These are phyloP conservation scores for Athelia sp. DNA, from an alignment of 1,284 basidiomycete genomes.

Conservation along the genomic window DNA sequence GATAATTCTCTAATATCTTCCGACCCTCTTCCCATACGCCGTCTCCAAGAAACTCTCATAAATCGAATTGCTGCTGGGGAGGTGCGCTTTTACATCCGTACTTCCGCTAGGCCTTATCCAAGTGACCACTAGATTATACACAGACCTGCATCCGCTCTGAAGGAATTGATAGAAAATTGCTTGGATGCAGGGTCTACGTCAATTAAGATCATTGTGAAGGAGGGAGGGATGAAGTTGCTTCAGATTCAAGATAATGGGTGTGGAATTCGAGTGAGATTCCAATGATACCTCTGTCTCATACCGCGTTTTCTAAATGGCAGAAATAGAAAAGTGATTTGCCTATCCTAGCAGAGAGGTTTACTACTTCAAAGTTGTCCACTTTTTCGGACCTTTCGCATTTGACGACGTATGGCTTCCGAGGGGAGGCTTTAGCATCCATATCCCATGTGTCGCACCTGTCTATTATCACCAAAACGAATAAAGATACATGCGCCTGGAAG, in stretches of 20 bases:
- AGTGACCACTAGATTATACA: conserved; percentile 79
- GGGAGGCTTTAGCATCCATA: conserved; percentile 95
- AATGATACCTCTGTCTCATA: background rate
- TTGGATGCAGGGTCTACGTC: conserved; percentile 90
- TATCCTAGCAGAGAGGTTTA: conserved; percentile 92
- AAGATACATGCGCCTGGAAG: conserved; percentile 87
- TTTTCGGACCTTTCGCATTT: conserved; percentile 88
- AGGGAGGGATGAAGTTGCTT: conserved; percentile 92
- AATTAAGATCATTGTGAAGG: conserved; percentile 88
- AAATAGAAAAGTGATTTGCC: conserved; percentile 71
- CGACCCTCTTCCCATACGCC: conserved; percentile 53
- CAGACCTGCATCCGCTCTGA: conserved; percentile 91
- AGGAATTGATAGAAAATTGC: conserved; percentile 94
- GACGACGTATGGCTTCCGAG: conserved; percentile 94
- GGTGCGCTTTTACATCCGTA: conserved; percentile 23
- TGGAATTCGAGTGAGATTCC: conserved; percentile 74
- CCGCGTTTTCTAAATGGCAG: background rate
- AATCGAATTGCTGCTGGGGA: conserved; percentile 83
- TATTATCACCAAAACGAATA: conserved; percentile 85
- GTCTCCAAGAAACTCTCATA: conserved; percentile 70
- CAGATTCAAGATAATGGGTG: conserved; percentile 97
- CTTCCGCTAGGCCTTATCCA: conserved; percentile 1
- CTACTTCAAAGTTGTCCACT: conserved; percentile 87
- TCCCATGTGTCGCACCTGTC: conserved; percentile 90
- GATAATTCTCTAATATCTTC: conserved; percentile 1